phyloP scores from a whole-genome alignment of 202 grass and related monocot species.

The Hordeum pubiflorum region DNA sequence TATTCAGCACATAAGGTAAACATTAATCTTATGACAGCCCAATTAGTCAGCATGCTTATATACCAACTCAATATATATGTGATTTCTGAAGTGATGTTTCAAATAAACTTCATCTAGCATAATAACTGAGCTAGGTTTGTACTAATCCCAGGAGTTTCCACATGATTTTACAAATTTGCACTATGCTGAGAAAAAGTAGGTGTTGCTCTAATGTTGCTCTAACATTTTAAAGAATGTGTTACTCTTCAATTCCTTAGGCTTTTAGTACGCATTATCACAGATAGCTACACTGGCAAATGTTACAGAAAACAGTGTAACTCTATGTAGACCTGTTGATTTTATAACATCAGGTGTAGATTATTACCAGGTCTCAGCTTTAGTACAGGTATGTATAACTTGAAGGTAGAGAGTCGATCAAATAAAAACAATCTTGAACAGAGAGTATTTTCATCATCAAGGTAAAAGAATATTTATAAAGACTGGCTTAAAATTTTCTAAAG shows the following conservation, averaged over 20 bases:
- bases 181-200: conserved; percentile 1
- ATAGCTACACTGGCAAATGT: neutral
- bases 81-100: neutral
- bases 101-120: neutral
- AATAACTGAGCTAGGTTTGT: neutral
- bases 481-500: neutral
- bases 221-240: neutral
- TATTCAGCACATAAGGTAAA: neutral
- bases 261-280: neutral
- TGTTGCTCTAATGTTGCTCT: neutral
- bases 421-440: neutral
- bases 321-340: neutral
- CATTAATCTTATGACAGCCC: neutral
- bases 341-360: neutral
- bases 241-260: neutral
- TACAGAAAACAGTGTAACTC: neutral
- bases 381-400: neutral
- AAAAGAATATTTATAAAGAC: neutral
- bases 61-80: conserved; percentile 1
- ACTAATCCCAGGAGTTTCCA: neutral
- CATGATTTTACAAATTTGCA: neutral
- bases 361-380: neutral
- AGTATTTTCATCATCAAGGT: neutral
- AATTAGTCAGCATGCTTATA: conserved; percentile 6
- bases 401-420: neutral